Evolutionary conservation across 2,329 filamentous ascomycete species (phyloP).

Genomic region (Fusarium austroafricanum): DNA sequence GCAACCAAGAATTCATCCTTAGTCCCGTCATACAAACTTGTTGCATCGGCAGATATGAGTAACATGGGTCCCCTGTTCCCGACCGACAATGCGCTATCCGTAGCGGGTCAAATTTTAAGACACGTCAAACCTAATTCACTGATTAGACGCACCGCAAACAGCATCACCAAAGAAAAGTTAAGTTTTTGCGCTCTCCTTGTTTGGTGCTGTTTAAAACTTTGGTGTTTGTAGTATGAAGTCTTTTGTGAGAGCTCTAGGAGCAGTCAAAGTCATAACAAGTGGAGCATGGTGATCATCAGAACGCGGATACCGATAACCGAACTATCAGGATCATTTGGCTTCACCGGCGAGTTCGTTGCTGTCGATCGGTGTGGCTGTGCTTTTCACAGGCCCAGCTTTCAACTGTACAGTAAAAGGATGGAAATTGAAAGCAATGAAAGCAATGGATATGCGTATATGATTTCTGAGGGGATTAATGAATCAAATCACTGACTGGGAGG

Average conservation of each 20-base stretch:
- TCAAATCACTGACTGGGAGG: neutral
- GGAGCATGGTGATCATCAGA: neutral
- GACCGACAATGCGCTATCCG: neutral
- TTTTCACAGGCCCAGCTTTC: neutral
- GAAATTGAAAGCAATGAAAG: neutral
- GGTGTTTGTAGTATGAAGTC: neutral
- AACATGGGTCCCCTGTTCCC: neutral
- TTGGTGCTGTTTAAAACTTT: neutral
- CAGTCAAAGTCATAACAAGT: neutral
- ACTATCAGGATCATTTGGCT: conserved; percentile 10
- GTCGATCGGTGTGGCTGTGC: conserved; percentile 30
- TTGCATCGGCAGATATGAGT: conserved; percentile 26
- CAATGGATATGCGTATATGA: neutral
- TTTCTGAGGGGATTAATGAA: neutral
- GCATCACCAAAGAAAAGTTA: no score
- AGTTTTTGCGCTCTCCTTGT: no score
- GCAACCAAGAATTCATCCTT: neutral
- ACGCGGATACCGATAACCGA: conserved; percentile 15
- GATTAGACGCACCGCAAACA: neutral
- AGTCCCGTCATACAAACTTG: neutral
- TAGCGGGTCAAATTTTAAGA: neutral
- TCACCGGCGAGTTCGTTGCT: neutral
- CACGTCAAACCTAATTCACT: neutral
- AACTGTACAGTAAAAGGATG: neutral
- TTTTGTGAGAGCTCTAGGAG: no score